Conservation (phyloP, 805 yeast genomes). For the Brettanomyces nanus region DNA sequence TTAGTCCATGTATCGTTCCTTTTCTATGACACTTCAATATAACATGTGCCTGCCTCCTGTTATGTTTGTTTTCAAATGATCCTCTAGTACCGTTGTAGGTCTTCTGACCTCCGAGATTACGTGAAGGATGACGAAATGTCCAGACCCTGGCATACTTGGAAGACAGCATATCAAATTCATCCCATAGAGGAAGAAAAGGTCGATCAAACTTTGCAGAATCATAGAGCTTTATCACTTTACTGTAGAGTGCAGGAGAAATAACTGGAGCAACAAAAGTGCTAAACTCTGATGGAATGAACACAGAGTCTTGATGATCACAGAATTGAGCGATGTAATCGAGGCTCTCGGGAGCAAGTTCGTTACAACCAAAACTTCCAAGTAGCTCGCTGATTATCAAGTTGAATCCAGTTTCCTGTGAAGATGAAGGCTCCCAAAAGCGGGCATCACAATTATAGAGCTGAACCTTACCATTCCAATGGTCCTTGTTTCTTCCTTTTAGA, state of each 20-base stretch:
- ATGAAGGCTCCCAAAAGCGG: slow-evolving; percentile 36
- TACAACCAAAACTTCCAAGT: slow-evolving; percentile 88
- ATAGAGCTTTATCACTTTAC: slow-evolving; percentile 17
- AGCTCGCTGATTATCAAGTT: slow-evolving; percentile 73
- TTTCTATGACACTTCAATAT: slow-evolving; percentile 37
- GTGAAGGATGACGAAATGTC: slow-evolving; percentile 33
- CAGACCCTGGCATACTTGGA: slow-evolving; percentile 46
- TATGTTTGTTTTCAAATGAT: slow-evolving; percentile 11
- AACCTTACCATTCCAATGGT: slow-evolving; percentile 46
- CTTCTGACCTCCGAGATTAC: background rate
- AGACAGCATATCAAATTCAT: slow-evolving; percentile 33
- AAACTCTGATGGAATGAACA: slow-evolving; percentile 56
- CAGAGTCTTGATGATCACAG: slow-evolving; percentile 38
- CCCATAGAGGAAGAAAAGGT: slow-evolving; percentile 24
- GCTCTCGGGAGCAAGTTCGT: slow-evolving; percentile 84
- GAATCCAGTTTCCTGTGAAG: slow-evolving; percentile 24
- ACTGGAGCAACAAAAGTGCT: slow-evolving; percentile 61
- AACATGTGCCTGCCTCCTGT: slow-evolving; percentile 17
- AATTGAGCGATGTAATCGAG: slow-evolving; percentile 34
- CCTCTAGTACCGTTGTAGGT: background rate
- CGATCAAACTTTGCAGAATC: slow-evolving; percentile 14
- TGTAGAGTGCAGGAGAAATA: slow-evolving; percentile 45
- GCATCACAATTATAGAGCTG: slow-evolving; percentile 50
- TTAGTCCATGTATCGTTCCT: slow-evolving; percentile 61
- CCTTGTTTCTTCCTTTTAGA: slow-evolving; percentile 39